Percentiles rank a stretch among this genome's conserved stretches.
Conservation (phyloP, 2,329 filamentous ascomycete genomes). For the Pestalotiopsis fici region DNA sequence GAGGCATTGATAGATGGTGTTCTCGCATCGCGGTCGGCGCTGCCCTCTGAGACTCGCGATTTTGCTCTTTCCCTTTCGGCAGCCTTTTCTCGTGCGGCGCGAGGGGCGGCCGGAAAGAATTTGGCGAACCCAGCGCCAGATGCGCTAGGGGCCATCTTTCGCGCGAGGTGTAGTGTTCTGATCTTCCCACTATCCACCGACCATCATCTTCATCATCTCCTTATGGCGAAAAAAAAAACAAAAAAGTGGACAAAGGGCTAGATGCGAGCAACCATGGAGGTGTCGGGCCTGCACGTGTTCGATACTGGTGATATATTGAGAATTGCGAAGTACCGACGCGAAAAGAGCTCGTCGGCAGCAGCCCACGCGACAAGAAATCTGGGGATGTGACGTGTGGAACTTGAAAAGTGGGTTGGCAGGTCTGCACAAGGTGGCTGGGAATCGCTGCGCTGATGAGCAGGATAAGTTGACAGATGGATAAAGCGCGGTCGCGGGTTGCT, state of each 20-base stretch:
- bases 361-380: slow-evolving; percentile 34
- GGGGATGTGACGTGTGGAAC: slow-evolving; percentile 34
- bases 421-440: slow-evolving; percentile 17
- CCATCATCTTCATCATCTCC: slow-evolving; percentile 51
- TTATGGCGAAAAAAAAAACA: slow-evolving; percentile 15
- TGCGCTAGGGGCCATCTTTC: slow-evolving; percentile 62
- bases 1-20: slow-evolving; percentile 17
- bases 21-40: slow-evolving; percentile 26
- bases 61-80: slow-evolving; percentile 64
- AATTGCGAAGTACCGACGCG: slow-evolving; percentile 12
- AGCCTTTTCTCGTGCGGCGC: slow-evolving; percentile 59
- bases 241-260: slow-evolving; percentile 30
- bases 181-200: slow-evolving; percentile 50
- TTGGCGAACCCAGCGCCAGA: slow-evolving; percentile 83
- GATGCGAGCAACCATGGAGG: slow-evolving; percentile 37
- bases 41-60: slow-evolving; percentile 36
- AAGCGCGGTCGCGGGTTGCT: slow-evolving; percentile 10
- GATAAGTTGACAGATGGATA: neutral
- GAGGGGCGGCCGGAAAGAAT: slow-evolving; percentile 81
- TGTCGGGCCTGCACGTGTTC: slow-evolving; percentile 8
- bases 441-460: slow-evolving; percentile 8
- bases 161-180: slow-evolving; percentile 49
- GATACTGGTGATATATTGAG: slow-evolving; percentile 5
- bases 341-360: slow-evolving; percentile 24
- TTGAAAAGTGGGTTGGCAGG: slow-evolving; percentile 13